phyloP scores from a whole-genome alignment of 2,329 filamentous ascomycete species.

The Fusarium paranaense region DNA sequence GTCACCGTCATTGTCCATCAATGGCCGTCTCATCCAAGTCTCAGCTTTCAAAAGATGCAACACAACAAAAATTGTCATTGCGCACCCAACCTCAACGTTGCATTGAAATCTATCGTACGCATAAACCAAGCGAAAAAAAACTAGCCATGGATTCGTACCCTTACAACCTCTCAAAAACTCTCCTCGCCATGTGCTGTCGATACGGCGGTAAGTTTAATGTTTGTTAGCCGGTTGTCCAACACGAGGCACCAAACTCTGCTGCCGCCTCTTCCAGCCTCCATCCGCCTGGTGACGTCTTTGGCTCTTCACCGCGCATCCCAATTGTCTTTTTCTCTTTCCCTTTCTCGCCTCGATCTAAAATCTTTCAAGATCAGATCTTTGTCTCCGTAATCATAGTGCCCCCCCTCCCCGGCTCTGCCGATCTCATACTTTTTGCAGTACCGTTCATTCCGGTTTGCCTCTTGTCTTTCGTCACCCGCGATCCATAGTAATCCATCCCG shows the following conservation, averaged over 20 bases:
- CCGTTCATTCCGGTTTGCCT: constrained; percentile 6
- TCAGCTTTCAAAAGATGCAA: constrained; percentile 3
- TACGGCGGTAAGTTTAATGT: not conserved
- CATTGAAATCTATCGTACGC: constrained; percentile 1
- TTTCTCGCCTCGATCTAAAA: not conserved
- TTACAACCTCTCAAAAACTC: not conserved
- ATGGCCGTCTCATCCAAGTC: constrained; percentile 1
- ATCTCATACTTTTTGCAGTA: not conserved
- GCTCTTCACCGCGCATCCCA: constrained; percentile 26
- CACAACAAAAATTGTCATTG: not conserved
- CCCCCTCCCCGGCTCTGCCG: not conserved
- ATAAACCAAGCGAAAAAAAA: not conserved
- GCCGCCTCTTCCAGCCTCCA: constrained; percentile 6
- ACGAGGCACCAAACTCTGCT: constrained; percentile 23
- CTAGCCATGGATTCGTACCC: constrained; percentile 4
- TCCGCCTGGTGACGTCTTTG: constrained; percentile 24
- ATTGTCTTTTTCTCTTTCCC: not conserved
- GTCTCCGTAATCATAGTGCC: not conserved
- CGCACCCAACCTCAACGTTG: not conserved
- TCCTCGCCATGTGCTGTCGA: not conserved
- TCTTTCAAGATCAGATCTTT: not conserved
- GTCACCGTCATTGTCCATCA: constrained; percentile 13
- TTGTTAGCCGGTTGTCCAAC: not conserved
- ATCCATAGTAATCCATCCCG: constrained; percentile 9
- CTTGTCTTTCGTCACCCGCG: constrained; percentile 38